Percentiles rank a stretch among this genome's conserved stretches.
These are phyloP conservation scores for Colletotrichum sp. DNA, from an alignment of 2,329 filamentous ascomycete genomes.

Conservation along the genomic window DNA sequence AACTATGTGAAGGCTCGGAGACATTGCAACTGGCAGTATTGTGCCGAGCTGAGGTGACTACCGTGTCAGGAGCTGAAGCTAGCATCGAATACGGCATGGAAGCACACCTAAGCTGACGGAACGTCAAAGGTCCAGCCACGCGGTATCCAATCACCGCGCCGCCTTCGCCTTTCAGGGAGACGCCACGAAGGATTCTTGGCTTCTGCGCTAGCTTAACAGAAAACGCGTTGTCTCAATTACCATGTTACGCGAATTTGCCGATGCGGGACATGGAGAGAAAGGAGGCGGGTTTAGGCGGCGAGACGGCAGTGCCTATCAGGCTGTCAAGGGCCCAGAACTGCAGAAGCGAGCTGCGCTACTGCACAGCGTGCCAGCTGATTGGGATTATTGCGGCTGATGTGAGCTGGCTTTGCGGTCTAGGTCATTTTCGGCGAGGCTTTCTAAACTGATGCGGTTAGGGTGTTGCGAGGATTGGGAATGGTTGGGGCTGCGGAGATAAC, in stretches of 20 bases:
- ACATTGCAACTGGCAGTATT: background rate
- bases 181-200: background rate
- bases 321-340: background rate
- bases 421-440: background rate
- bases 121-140: background rate
- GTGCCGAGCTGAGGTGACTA: background rate
- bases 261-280: background rate
- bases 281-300: background rate
- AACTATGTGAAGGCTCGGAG: background rate
- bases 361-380: background rate
- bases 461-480: background rate
- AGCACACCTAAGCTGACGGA: background rate
- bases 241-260: background rate
- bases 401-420: background rate
- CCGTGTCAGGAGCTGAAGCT: background rate
- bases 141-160: background rate
- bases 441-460: background rate
- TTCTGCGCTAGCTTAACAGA: background rate
- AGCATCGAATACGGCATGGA: background rate
- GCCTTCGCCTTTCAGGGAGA: background rate
- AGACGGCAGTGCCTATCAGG: background rate
- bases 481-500: background rate
- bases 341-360: background rate
- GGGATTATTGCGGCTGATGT: background rate
- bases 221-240: background rate